phyloP scores from a whole-genome alignment of 176 grass and related monocot genomes.

The Triticum dicoccoides region DNA sequence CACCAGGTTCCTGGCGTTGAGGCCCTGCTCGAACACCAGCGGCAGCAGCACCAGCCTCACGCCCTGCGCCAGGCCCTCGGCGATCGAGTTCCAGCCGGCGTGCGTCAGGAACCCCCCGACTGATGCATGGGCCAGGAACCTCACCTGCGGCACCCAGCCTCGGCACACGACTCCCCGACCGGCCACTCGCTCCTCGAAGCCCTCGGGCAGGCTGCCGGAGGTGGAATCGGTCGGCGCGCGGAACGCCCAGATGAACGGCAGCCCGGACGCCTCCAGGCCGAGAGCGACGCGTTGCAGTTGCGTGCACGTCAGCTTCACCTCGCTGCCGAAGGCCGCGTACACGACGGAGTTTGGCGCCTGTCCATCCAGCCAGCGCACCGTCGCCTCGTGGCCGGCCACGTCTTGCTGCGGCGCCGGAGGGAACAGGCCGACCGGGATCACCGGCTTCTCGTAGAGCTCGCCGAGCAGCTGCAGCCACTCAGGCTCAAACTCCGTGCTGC shows the following conservation, averaged over 20 bases:
- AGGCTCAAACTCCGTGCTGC: constrained; percentile 31
- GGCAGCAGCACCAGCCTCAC: constrained; percentile 49
- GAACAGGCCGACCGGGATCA: constrained; percentile 53
- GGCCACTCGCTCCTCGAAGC: constrained; percentile 33
- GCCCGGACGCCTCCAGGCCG: constrained; percentile 45
- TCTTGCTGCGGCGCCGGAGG: constrained; percentile 29
- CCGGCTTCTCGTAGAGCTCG: constrained; percentile 36
- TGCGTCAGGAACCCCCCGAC: constrained; percentile 65
- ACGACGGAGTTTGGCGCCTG: constrained; percentile 44
- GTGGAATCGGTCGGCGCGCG: not conserved
- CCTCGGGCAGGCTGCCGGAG: constrained; percentile 18
- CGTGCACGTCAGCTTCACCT: constrained; percentile 41
- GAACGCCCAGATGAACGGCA: constrained; percentile 70
- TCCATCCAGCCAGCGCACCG: constrained; percentile 38
- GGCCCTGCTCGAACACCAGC: constrained; percentile 55
- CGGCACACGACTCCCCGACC: constrained; percentile 30
- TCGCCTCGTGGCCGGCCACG: not conserved
- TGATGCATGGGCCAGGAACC: constrained; percentile 42
- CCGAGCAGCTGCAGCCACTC: constrained; percentile 42
- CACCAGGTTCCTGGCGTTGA: constrained; percentile 52
- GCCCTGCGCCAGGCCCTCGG: constrained; percentile 45
- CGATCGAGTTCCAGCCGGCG: constrained; percentile 52
- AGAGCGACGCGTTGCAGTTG: constrained; percentile 47
- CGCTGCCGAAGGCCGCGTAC: constrained; percentile 73
- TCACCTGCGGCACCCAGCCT: constrained; percentile 56